phyloP scores from a whole-genome alignment of 2,329 filamentous ascomycete genomes.

The Xylaria sp. region DNA sequence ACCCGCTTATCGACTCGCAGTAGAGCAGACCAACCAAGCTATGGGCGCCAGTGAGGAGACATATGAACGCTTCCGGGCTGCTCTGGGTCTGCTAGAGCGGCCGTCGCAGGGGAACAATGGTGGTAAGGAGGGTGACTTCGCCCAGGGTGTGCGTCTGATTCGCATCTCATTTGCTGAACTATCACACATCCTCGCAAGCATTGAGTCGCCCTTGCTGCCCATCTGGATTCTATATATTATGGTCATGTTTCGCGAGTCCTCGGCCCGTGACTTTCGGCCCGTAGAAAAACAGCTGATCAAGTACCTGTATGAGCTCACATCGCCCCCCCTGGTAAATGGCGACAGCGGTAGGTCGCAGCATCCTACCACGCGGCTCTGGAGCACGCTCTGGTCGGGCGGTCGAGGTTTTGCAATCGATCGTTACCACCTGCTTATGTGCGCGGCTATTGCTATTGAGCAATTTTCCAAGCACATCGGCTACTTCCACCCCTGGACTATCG shows the following conservation, averaged over 20 bases:
- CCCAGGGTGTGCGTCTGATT: conserved; percentile 1
- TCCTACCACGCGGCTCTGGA: background rate
- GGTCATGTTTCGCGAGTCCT: too few species aligned
- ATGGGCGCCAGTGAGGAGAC: conserved; percentile 1
- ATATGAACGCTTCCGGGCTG: conserved; percentile 6
- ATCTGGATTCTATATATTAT: too few species aligned
- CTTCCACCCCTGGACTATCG: conserved; percentile 1
- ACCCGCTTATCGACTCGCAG: background rate
- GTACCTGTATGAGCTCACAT: background rate
- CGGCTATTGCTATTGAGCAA: conserved; percentile 5
- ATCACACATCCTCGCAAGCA: conserved; percentile 1
- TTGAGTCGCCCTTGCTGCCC: background rate
- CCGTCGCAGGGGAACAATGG: background rate
- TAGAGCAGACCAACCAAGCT: background rate
- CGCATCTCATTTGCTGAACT: conserved; percentile 6
- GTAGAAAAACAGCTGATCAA: too few species aligned
- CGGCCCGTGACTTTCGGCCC: too few species aligned
- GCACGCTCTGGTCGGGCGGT: conserved; percentile 1
- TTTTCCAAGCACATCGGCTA: conserved; percentile 1
- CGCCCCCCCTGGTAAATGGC: background rate
- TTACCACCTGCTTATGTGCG: conserved; percentile 1
- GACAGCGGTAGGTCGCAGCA: background rate
- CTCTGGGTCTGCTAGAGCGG: background rate
- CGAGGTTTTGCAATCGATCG: conserved; percentile 4
- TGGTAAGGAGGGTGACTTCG: conserved; percentile 6